phyloP scores from a whole-genome alignment of 768 basidiomycete genomes.

The Dacryopinax spathularia region DNA sequence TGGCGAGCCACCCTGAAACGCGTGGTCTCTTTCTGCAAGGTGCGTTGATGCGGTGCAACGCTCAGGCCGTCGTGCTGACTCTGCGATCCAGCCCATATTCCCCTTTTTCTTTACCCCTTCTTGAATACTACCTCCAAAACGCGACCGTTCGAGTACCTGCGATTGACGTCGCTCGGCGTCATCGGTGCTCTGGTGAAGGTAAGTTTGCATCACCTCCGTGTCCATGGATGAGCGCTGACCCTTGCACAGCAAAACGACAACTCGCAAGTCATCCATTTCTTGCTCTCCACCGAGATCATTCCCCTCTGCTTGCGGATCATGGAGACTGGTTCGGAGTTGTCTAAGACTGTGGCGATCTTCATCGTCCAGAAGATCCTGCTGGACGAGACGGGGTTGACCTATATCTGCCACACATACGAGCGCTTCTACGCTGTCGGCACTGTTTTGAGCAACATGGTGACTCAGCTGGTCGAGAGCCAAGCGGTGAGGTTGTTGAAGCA shows the following conservation, averaged over 20 bases:
- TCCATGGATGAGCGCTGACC: conserved; percentile 1
- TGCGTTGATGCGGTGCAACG: conserved; percentile 23
- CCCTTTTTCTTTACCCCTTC: conserved; percentile 90
- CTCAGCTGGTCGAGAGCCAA: conserved; percentile 92
- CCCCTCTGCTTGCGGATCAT: conserved; percentile 98
- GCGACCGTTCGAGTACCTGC: conserved; percentile 96
- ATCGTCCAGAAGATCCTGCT: conserved; percentile 93
- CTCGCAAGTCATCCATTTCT: conserved; percentile 95
- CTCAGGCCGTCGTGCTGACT: neutral
- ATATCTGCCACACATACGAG: conserved; percentile 99
- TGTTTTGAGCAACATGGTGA: conserved; percentile 97
- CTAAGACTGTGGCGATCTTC: conserved; percentile 98
- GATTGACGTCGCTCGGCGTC: conserved; percentile 97
- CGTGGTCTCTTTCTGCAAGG: conserved; percentile 89
- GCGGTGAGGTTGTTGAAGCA: conserved; percentile 93
- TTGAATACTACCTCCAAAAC: conserved; percentile 98
- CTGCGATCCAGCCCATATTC: conserved; percentile 66
- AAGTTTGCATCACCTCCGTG: conserved; percentile 12
- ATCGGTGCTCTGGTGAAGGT: conserved; percentile 98
- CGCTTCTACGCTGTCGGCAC: conserved; percentile 98
- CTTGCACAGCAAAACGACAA: conserved; percentile 87
- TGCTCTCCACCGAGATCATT: conserved; percentile 97
- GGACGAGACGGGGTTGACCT: conserved; percentile 93
- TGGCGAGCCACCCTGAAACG: conserved; percentile 93
- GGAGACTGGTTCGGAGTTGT: conserved; percentile 97